These are phyloP conservation scores for Yamadazyma buinensis DNA, from an alignment of 1,139 yeast species.

Conservation along the genomic window DNA sequence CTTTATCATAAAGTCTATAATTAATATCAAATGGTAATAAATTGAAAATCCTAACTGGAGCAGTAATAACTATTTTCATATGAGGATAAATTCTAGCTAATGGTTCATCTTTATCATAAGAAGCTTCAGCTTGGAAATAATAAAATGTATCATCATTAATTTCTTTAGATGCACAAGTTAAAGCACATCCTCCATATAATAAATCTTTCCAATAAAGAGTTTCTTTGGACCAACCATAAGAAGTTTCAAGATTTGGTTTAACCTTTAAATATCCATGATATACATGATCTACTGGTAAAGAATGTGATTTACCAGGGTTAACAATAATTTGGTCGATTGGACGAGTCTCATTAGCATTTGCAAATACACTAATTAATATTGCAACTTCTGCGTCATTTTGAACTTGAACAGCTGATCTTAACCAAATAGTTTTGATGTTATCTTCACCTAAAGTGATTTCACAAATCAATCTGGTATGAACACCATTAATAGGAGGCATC, in stretches of 20 bases:
- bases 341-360: constrained; percentile 11
- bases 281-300: constrained; percentile 73
- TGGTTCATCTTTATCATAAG: constrained; percentile 60
- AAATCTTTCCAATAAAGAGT: constrained; percentile 65
- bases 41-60: constrained; percentile 86
- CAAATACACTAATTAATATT: constrained; percentile 39
- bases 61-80: constrained; percentile 70
- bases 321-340: constrained; percentile 29
- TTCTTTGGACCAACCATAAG: constrained; percentile 66
- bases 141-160: constrained; percentile 42
- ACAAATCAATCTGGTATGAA: constrained; percentile 72
- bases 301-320: constrained; percentile 50
- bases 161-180: constrained; percentile 53
- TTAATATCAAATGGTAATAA: constrained; percentile 77
- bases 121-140: constrained; percentile 74
- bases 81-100: constrained; percentile 79
- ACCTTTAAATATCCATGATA: constrained; percentile 56
- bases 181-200: constrained; percentile 46
- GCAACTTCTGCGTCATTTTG: constrained; percentile 69
- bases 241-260: constrained; percentile 53
- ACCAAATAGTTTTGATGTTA: constrained; percentile 69
- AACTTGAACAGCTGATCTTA: constrained; percentile 72
- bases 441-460: constrained; percentile 69
- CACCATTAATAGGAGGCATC: constrained; percentile 56
- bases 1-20: constrained; percentile 76